phyloP scores from a whole-genome alignment of 2,329 filamentous ascomycete genomes.

The Clonostachys byssicola region DNA sequence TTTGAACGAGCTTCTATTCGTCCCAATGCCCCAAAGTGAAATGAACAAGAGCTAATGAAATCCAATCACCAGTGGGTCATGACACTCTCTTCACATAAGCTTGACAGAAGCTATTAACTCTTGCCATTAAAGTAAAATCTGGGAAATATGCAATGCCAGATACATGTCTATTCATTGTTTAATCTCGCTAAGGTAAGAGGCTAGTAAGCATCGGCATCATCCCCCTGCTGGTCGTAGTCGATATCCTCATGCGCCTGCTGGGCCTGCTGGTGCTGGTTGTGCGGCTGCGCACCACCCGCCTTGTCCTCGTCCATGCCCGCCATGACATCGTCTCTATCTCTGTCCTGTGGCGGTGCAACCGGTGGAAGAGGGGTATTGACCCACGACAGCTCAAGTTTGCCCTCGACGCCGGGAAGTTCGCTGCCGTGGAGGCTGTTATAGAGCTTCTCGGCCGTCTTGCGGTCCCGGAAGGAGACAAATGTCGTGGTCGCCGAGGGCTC shows the following conservation, averaged over 20 bases:
- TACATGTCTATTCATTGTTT: no score
- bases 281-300: neutral
- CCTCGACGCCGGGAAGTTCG: conserved; percentile 57
- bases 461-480: conserved; percentile 60
- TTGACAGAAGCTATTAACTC: no score
- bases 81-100: no score
- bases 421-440: conserved; percentile 53
- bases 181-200: no score
- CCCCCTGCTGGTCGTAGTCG: neutral
- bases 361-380: conserved; percentile 20
- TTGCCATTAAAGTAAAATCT: no score
- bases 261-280: neutral
- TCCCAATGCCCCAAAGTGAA: no score
- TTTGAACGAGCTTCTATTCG: no score
- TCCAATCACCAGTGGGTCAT: no score
- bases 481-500: conserved; percentile 35
- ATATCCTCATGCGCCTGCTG: neutral
- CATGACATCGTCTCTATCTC: neutral
- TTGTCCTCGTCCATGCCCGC: neutral
- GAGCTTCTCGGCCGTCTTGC: conserved; percentile 68
- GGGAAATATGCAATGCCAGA: no score
- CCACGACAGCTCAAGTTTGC: conserved; percentile 65
- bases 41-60: no score
- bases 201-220: conserved; percentile 2
- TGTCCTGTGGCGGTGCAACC: no score